Base-by-base conservation (phyloP, 805 yeast species). In the Clavispora fructus region DNA sequence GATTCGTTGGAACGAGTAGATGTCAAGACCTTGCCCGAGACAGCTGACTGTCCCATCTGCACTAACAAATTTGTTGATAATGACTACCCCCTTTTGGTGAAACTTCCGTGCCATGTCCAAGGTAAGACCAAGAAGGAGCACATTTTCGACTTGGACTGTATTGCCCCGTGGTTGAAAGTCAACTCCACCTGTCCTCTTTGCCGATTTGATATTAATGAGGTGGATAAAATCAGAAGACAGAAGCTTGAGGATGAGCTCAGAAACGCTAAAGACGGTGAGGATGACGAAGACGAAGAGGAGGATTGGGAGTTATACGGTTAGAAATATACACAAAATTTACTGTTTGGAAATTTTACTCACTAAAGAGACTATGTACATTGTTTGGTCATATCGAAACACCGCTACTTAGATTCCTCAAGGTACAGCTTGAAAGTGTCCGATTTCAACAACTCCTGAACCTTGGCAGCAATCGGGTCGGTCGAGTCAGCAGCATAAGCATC, bases 131-230 rank as follows among this genome's bases (percentile, higher is more conserved):
- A 60, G 13, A 65, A 59, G 40, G 75, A 71, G 32, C 98, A 91
- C 63, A 75, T 75, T 37, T 91, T 87, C 64, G 98, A 91, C 61
- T 70, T 90, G 52, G 97, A 92, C 54, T 91, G 97, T 62, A 82
- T 92, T 33, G 84, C 85, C 0, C 94, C 95, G 0, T 91, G 98
- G 98, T 71, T 92, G 43, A 78, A 80, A 51, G 69, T 81, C 43
- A 80, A 85, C 55, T 69, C 77, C 1, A 84, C 88, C 0, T 91
- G 98, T 59, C 98, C 98, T 0, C 64, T 92, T 57, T 92, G 97
- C 60, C 73, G 98, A 52, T 80, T 77, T 49, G 83, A 89, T 58
- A 79, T 91, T 25, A 61, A 78, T 17, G 77, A 73, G 30, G 62
- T 61, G 6, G 60, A 58, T 23, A 52, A 55, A 40, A 57, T 59